phyloP scores from a whole-genome alignment of 495 filamentous ascomycete genomes.

The Hyaloscypha finlandica region DNA sequence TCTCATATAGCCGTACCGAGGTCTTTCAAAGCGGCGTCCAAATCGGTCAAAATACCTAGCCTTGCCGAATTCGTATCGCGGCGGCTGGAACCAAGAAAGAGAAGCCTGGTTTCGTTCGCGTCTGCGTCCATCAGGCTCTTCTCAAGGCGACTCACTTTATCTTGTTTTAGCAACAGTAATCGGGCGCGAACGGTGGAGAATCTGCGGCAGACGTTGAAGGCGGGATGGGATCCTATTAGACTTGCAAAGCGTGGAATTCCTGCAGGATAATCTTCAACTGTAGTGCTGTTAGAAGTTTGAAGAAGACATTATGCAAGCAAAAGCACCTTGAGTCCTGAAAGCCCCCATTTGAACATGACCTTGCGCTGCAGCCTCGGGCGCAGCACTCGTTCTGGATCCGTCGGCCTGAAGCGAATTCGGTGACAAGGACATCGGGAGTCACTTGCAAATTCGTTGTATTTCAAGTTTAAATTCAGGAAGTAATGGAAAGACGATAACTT shows the following conservation, averaged over 20 bases:
- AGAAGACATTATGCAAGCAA: no score
- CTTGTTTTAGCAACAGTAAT: constrained; percentile 1
- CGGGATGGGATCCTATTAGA: background rate
- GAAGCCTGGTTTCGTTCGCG: background rate
- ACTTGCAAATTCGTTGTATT: no score
- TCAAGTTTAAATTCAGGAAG: no score
- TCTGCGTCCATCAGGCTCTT: background rate
- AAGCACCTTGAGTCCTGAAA: no score
- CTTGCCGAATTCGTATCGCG: background rate
- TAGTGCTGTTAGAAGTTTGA: no score
- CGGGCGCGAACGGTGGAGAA: background rate
- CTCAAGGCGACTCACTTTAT: background rate
- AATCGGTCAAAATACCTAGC: background rate
- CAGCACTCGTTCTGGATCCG: no score
- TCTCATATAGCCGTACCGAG: background rate
- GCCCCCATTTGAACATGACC: no score
- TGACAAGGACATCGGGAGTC: no score
- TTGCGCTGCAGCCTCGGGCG: no score
- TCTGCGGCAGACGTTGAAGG: background rate
- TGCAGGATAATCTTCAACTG: background rate
- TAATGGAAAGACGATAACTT: no score
- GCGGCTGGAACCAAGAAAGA: background rate
- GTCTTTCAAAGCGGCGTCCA: background rate
- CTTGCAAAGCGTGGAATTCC: background rate
- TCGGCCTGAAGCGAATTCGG: no score